A percentile compares a stretch with the other conserved stretches of the same genome.
Evolutionary conservation across 768 basidiomycete genomes (phyloP).

Genomic region (Suillus sp.): DNA sequence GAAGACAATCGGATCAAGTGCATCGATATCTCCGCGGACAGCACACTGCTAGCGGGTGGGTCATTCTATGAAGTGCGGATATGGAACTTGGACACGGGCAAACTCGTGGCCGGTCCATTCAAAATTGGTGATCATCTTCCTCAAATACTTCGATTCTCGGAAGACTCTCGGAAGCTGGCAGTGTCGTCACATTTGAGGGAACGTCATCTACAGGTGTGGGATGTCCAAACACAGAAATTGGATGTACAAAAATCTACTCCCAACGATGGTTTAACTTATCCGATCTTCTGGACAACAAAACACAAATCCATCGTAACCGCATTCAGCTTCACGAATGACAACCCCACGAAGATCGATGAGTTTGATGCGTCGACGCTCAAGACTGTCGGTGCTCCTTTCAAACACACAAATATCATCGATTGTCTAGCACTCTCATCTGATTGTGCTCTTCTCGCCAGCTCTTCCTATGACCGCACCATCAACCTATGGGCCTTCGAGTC

Average conservation of each 20-base stretch:
- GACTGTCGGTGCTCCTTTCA: background rate
- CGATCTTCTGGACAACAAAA: background rate
- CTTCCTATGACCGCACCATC: background rate
- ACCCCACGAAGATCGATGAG: background rate
- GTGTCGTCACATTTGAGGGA: too few species aligned
- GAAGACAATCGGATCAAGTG: fast-evolving
- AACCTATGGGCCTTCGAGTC: background rate
- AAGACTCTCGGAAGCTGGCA: background rate
- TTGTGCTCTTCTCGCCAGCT: background rate
- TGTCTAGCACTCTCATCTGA: background rate
- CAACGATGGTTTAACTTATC: too few species aligned
- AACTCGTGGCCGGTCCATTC: background rate
- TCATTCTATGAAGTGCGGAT: background rate
- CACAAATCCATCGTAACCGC: background rate
- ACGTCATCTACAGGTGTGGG: background rate
- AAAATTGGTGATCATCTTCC: background rate
- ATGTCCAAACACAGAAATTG: background rate
- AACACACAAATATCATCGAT: fast-evolving
- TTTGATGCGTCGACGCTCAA: background rate
- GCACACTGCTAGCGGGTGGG: background rate
- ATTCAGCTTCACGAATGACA: background rate
- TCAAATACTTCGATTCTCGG: background rate
- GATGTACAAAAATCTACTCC: background rate
- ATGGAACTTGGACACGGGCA: background rate
- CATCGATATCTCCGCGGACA: background rate